Base-by-base conservation (phyloP, 495 filamentous ascomycete species). In the Collariella sp. region DNA sequence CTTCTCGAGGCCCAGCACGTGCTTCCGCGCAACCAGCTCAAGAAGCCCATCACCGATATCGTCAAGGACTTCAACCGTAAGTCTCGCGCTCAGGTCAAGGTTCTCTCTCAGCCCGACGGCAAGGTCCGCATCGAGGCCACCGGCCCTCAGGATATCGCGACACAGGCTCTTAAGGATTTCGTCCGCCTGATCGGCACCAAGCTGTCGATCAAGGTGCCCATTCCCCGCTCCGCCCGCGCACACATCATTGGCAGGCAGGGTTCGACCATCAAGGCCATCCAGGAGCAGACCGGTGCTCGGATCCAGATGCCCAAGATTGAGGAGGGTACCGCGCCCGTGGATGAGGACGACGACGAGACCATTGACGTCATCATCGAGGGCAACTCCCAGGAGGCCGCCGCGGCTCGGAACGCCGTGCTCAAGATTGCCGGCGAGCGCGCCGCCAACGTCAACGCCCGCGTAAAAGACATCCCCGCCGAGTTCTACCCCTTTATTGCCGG, bases 401-500 rank as follows among this genome's bases (percentile, higher is more conserved):
- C 89, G 69, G 93, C 94, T 36, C 79, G 82, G 42, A 80, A 83
- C n/a, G 83, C 84, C 50, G 89, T 99, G 54, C 78, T 85, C 60
- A 79, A 79, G 49, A 96, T 96, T 64, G 87, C 87, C 20, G 85
- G 85, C 60, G 90, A 96, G 69, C 84, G 87, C 23, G 83, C 85
- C 16, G 85, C 89, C 16, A 89, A 82, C 60, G 83, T 91, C 63
- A 91, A 77, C 68, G 68, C 88, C 29, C 82, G 83, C 34, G 67
- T 98, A 55, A 85, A 83, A 67, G 79, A 84, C 15, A 84, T 96
- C 54, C 91, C 91, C 2, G 83, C 91, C 18, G 89, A 96, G 65
- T 94, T 88, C 67, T 99, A 89, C 70, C 94, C 91, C 13, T 97
- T 97, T 74, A 87, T 99, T 66, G 85, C 87, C 22, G 91, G 91